Evolutionary conservation across 2,329 filamentous ascomycete genomes (phyloP), one percentile per base, ranked within the genome.

Genomic region (Penicillium expansum): DNA sequence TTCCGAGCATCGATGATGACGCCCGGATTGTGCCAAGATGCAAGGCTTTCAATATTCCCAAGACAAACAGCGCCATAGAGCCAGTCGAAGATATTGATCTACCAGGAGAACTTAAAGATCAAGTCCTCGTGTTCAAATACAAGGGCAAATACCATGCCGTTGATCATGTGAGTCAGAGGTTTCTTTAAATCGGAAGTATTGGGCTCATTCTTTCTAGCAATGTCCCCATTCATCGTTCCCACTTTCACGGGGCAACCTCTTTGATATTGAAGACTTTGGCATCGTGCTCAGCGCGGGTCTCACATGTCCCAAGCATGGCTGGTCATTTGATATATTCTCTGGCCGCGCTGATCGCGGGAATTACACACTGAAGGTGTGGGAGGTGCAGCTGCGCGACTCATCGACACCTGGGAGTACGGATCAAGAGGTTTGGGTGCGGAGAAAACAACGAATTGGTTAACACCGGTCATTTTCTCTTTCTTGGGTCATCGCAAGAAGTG

Each of bases 221-320:
- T 90, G 87, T 57, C 87, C 87, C 1, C 87, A 90, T 63, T 84
- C 83, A 1, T 82, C 86, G 0, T 90, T 82, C 56, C 86, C 87
- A 0, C 78, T 90, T 1, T 88, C 86, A 0, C 79, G 82, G 42
- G 86, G 84, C 0, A 81, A 73, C 0, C 77, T 86, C 0, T 89
- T 89, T 56, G 87, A 90, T 52, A 89, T 90, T 63, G 87, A 90
- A 62, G 87, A 90, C 58, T 90, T 89, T 67, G 87, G 87, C 0
- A 63, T 73, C 53, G 58, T 58, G 2, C 63, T 73, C 11, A 72
- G 70, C 0, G 80, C 84, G 0, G 87, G 86, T 0, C 74, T 90
- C 4, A 82, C 79, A 0, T 90, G 87, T 68, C 85, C 86, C 0
- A 88, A 88, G 60, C 87, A 90, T 59, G 83, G 79, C 5, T 90